Evolutionary conservation across 2,329 filamentous ascomycete species (phyloP), one percentile per base, ranked within the genome.

Genomic region (Zasmidium cellare): DNA sequence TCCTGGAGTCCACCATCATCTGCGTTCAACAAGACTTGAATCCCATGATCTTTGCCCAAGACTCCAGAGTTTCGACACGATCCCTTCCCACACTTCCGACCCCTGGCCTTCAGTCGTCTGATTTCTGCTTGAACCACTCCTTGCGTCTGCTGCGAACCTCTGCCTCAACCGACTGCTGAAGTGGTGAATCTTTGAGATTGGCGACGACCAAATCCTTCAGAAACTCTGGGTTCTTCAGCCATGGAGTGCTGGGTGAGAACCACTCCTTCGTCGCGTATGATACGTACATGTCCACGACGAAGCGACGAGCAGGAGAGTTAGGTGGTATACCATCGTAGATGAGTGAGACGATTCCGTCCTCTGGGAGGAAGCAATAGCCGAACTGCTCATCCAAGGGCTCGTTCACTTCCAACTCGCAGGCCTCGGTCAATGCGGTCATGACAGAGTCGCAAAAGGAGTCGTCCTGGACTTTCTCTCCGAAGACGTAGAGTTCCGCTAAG

Each of bases 381-480:
- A n/a, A 23, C 18, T 18, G 22, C 31, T 22, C 47, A 22, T 25
- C 41, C 35, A 20, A 7, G 14, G 9, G 19, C n/a, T 55, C 19
- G 18, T n/a, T 28, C 25, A 35, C 18, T 18, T 44, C 46, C 12
- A 11, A 24, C 16, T 25, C 41, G 20, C n/a, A 7, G 14, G 9
- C n/a, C 12, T 53, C 20, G 19, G 24, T 25, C 1, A 57, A n/a
- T 3, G 28, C 12, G 19, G 48, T 12, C 14, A 55, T 54, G 1
- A 54, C 50, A 1, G 46, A 28, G 28, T 62, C 28, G 24, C 48
- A 53, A 19, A 64, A 64, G 2, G n/a, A 45, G 18, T 55, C 51
- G 25, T 53, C 52, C 16, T 59, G 53, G 19, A 64, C 25, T 22
- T 56, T 62, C 16, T 64, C 59, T 16, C 61, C 56, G 46, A 61